A percentile compares a stretch with the other conserved stretches of the same genome.
phyloP scores from a whole-genome alignment of 176 grass and related monocot genomes.

The Saccharum officinarum region DNA sequence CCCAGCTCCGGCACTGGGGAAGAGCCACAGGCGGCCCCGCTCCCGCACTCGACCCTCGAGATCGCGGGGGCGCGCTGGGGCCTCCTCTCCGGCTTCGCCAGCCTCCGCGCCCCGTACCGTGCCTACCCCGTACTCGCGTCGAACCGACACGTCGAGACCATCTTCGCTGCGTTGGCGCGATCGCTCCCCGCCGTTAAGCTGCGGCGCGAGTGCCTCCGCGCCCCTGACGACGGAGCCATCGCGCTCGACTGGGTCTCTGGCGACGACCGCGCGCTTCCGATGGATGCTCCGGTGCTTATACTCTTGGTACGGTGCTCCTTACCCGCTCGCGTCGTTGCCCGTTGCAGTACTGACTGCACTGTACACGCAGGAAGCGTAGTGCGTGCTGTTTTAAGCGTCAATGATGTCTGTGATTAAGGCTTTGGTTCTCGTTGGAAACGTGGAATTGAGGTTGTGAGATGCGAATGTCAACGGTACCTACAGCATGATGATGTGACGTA shows the following conservation, averaged over 20 bases:
- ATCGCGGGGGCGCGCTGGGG: conserved; percentile 54
- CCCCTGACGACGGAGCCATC: conserved; percentile 70
- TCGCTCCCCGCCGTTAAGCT: conserved; percentile 63
- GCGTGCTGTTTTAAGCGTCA: background rate
- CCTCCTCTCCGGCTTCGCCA: conserved; percentile 65
- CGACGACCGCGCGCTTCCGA: conserved; percentile 57
- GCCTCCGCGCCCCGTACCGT: conserved; percentile 77
- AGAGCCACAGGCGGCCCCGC: background rate
- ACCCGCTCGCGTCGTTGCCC: background rate
- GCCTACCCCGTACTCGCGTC: conserved; percentile 63
- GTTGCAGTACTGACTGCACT: background rate
- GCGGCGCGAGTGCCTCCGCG: conserved; percentile 69
- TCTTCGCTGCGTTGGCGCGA: conserved; percentile 74
- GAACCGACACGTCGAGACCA: conserved; percentile 91
- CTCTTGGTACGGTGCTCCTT: conserved; percentile 60
- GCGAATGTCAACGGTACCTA: background rate
- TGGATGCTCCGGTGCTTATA: conserved; percentile 72
- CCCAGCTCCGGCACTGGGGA: conserved; percentile 2
- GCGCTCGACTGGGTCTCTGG: conserved; percentile 90
- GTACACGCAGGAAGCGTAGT: background rate
- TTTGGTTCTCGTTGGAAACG: background rate
- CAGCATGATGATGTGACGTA: background rate
- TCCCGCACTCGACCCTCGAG: conserved; percentile 64
- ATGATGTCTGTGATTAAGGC: background rate
- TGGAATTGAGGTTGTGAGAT: background rate